Conservation (phyloP, 2,329 filamentous ascomycete species). For the Fusarium protoensiforme region DNA sequence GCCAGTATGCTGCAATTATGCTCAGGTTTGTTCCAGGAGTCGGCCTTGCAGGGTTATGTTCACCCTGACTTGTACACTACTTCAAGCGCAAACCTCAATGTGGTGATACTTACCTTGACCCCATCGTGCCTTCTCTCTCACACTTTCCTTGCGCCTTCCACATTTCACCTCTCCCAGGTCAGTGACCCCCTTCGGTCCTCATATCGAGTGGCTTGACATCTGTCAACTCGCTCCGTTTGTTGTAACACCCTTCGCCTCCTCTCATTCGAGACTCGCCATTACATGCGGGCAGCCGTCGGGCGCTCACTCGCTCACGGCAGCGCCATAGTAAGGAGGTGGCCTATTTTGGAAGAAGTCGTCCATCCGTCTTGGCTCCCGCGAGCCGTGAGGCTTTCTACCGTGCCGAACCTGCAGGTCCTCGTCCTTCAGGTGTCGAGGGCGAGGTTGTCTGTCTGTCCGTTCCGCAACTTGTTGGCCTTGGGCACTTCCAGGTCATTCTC, state of each 20-base stretch:
- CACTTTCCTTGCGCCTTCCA: neutral
- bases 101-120: neutral
- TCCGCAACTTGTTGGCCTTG: neutral
- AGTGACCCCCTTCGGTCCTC: neutral
- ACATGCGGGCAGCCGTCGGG: constrained; percentile 16
- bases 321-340: neutral
- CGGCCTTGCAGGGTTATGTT: neutral
- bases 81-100: neutral
- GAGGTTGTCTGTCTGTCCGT: neutral
- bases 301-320: constrained; percentile 3
- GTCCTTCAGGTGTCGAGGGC: neutral
- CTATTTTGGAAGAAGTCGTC: neutral
- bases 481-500: neutral
- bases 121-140: neutral
- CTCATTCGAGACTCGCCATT: constrained; percentile 8
- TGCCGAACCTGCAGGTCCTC: neutral
- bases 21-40: neutral
- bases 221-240: neutral
- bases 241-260: neutral
- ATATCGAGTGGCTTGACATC: neutral
- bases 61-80: neutral
- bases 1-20: neutral
- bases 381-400: neutral
- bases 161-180: neutral
- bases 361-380: neutral